Base-by-base conservation (phyloP, 2,329 filamentous ascomycete genomes). In the Fusarium virguliforme region DNA sequence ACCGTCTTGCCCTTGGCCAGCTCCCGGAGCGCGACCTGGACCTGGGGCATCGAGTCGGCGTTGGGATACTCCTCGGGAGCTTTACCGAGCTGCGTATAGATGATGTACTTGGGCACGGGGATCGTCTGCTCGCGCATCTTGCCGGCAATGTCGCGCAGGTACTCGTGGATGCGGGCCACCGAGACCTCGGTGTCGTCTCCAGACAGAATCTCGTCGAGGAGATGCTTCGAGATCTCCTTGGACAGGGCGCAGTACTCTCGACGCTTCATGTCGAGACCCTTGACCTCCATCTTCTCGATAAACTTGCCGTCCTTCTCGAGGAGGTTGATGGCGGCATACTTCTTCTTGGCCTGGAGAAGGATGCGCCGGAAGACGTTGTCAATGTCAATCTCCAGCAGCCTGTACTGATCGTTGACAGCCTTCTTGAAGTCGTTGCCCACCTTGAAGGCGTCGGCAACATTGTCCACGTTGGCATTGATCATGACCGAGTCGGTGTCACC, bases 401-500 rank as follows among this genome's bases (percentile, higher is more conserved):
- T 92, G 81, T 99, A 99, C 68, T 92, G 91, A 75, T 97, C 94
- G 78, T 99, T 99, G 82, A 99, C 96, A 26, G 94, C 90, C 75
- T 90, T 92, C 83, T 98, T 98, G 87, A 99, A 98, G 70, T 98
- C 94, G 48, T 94, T 91, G 63, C 96, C 97, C 57, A 99, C 92
- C 78, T 93, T 95, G 75, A 98, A 85, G 2, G 96, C 96, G 76
- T 97, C 94, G 34, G 93, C 90, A 32, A 98, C 92, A 73, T 93
- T 97, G 81, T 98, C 94, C 61, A 96, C 94, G 78, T 98, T 98
- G 70, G 96, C 97, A 78, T 99, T 99, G 85, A 99, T 98, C 96
- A 99, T 99, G 83, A 99, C 96, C 8, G 96, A 99, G 82, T 99
- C 96, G 12, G 96, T 99, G 82, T 99, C 96, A 84, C 96, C 96